Evolutionary conservation across 306 rosid species (phyloP).

Genomic region (Cucumis melo): DNA sequence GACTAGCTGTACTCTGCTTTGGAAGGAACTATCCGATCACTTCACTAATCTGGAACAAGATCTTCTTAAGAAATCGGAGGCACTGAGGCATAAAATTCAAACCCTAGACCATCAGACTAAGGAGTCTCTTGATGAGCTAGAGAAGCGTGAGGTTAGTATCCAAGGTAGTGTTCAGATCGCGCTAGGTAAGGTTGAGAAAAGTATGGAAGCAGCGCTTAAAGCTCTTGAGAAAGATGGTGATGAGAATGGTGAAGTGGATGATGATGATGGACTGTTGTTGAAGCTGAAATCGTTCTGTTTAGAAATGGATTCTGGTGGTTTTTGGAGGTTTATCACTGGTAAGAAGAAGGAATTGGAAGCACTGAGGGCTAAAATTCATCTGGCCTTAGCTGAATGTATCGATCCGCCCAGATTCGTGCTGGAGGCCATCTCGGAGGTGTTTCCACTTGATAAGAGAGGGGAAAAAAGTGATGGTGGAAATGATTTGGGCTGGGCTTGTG

Average conservation of each 20-base stretch:
- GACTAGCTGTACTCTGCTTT: conserved; percentile 92
- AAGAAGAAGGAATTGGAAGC: conserved; percentile 78
- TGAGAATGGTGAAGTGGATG: conserved; percentile 68
- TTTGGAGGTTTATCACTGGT: conserved; percentile 61
- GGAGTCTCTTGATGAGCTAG: conserved; percentile 51
- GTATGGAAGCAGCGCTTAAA: conserved; percentile 39
- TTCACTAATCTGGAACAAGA: conserved; percentile 63
- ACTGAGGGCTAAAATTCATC: conserved; percentile 55
- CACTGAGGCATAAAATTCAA: conserved; percentile 42
- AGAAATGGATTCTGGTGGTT: conserved; percentile 58
- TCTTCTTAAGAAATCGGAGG: conserved; percentile 66
- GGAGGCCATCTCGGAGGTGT: conserved; percentile 83
- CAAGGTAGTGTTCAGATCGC: conserved; percentile 62
- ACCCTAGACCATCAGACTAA: conserved; percentile 47
- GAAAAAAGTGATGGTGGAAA: conserved; percentile 41
- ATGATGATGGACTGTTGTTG: conserved; percentile 47
- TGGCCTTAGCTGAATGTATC: conserved; percentile 54
- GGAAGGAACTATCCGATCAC: conserved; percentile 96
- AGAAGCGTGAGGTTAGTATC: conserved; percentile 66
- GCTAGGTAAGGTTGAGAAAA: conserved; percentile 44
- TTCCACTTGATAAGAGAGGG: conserved; percentile 70
- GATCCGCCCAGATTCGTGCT: conserved; percentile 87
- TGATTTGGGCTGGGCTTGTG: conserved; percentile 96
- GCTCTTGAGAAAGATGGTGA: conserved; percentile 21
- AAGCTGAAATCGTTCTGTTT: conserved; percentile 50